Conservation (phyloP, 1,284 basidiomycete species). For the Microbotryum saponariae region DNA sequence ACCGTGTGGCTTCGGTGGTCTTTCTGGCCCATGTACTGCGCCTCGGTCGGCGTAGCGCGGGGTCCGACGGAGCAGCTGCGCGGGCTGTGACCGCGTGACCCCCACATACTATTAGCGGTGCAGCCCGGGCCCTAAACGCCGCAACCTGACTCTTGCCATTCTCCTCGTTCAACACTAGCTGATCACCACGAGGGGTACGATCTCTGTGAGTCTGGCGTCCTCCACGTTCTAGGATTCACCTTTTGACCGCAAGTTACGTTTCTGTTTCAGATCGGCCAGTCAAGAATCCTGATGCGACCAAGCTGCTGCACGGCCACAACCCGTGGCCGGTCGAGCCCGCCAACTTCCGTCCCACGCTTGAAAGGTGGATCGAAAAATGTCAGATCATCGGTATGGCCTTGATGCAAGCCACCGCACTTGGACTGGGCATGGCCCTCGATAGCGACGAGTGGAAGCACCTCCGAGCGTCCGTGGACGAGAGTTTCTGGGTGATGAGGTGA, state of each 20-base stretch:
- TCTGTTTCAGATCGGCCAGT: slow-evolving; percentile 39
- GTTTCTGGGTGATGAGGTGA: slow-evolving; percentile 75
- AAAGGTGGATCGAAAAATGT: slow-evolving; percentile 72
- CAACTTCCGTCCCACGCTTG: slow-evolving; percentile 55
- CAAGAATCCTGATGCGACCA: slow-evolving; percentile 57
- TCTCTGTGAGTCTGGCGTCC: slow-evolving; percentile 1
- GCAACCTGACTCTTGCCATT: background rate
- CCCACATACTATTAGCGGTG: too few species aligned
- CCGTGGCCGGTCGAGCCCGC: slow-evolving; percentile 56
- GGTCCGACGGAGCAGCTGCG: too few species aligned
- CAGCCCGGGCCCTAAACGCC: too few species aligned
- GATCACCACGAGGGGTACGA: slow-evolving; percentile 5
- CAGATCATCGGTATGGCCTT: slow-evolving; percentile 61
- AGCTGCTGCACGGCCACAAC: slow-evolving; percentile 67
- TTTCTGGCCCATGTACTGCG: too few species aligned
- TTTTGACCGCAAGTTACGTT: background rate
- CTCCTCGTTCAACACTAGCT: background rate
- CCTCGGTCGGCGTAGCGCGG: too few species aligned
- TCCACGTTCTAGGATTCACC: background rate
- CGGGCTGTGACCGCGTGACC: too few species aligned
- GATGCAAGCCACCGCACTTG: slow-evolving; percentile 75
- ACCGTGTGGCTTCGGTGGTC: background rate
- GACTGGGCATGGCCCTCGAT: slow-evolving; percentile 56
- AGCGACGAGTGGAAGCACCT: slow-evolving; percentile 60
- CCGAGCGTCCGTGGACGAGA: slow-evolving; percentile 60